Evolutionary conservation across 2,329 filamentous ascomycete genomes (phyloP).

Genomic region (Neophaeococcomyces mojaviensis): DNA sequence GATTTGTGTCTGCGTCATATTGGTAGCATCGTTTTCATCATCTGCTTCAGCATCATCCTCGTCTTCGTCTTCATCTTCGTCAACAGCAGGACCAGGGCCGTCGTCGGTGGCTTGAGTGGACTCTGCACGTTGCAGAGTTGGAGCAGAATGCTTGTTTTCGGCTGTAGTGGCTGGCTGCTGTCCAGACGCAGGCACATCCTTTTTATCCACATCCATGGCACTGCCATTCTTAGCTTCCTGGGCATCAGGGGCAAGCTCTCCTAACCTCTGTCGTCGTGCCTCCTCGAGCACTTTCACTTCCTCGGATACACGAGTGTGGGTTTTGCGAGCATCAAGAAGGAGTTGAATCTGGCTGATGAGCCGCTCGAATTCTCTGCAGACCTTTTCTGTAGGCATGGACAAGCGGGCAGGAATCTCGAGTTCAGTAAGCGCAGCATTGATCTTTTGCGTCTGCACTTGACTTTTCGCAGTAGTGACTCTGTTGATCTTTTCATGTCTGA

Average conservation of each 20-base stretch:
- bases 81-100: slow-evolving; percentile 10
- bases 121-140: slow-evolving; percentile 95
- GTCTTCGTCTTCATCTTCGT: slow-evolving; percentile 17
- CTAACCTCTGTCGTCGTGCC: slow-evolving; percentile 19
- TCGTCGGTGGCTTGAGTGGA: slow-evolving; percentile 82
- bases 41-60: slow-evolving; percentile 13
- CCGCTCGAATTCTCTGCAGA: slow-evolving; percentile 43
- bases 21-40: background rate
- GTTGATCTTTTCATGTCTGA: slow-evolving; percentile 60
- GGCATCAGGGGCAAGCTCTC: slow-evolving; percentile 19
- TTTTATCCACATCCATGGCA: slow-evolving; percentile 21
- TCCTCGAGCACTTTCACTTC: slow-evolving; percentile 42
- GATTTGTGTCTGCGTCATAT: background rate
- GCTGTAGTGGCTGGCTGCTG: slow-evolving; percentile 10
- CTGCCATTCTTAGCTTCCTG: slow-evolving; percentile 9
- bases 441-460: slow-evolving; percentile 43
- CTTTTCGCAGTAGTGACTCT: slow-evolving; percentile 45
- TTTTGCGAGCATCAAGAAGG: slow-evolving; percentile 41
- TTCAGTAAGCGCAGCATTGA: slow-evolving; percentile 40
- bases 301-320: slow-evolving; percentile 40
- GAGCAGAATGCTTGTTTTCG: slow-evolving; percentile 30
- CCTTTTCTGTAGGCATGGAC: slow-evolving; percentile 44
- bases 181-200: slow-evolving; percentile 6
- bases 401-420: slow-evolving; percentile 40
- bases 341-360: slow-evolving; percentile 41